Percentiles rank a stretch among this genome's conserved stretches.
These are phyloP conservation scores for Neonectria ditissima DNA, from an alignment of 2,329 filamentous ascomycete genomes.

Conservation along the genomic window DNA sequence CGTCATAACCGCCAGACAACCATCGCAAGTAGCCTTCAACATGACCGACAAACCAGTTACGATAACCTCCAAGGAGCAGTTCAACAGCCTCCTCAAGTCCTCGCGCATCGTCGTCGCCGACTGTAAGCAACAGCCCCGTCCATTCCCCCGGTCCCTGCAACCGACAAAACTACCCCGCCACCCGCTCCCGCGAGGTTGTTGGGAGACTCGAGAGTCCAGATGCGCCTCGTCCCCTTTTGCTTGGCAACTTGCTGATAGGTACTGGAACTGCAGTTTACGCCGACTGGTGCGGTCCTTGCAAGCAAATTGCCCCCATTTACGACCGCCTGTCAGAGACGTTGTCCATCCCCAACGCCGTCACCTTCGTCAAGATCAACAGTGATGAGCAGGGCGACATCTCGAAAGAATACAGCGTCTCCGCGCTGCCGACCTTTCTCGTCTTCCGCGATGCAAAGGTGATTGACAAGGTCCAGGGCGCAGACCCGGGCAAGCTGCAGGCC, in stretches of 20 bases:
- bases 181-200: conserved; percentile 21
- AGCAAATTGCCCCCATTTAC: conserved; percentile 84
- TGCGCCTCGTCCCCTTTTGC: conserved; percentile 27
- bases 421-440: conserved; percentile 92
- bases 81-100: conserved; percentile 74
- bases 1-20: conserved; percentile 36
- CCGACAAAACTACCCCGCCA: conserved; percentile 37
- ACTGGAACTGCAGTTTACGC: conserved; percentile 76
- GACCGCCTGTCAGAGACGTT: conserved; percentile 79
- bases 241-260: conserved; percentile 31
- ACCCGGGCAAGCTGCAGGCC: conserved; percentile 76
- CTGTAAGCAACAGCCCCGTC: conserved; percentile 69
- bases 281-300: conserved; percentile 87
- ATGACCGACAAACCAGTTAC: conserved; percentile 48
- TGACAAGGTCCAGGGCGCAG: conserved; percentile 79
- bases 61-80: conserved; percentile 68
- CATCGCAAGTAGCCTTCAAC: conserved; percentile 35
- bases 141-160: not conserved
- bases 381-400: conserved; percentile 82
- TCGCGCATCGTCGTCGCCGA: conserved; percentile 87
- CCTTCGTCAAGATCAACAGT: conserved; percentile 89
- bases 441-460: conserved; percentile 78
- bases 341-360: conserved; percentile 77
- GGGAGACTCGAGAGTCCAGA: conserved; percentile 5
- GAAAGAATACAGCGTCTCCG: conserved; percentile 77